Base-by-base conservation (phyloP, 192 early-diverging fungal species). In the Allomyces macrogynus region DNA sequence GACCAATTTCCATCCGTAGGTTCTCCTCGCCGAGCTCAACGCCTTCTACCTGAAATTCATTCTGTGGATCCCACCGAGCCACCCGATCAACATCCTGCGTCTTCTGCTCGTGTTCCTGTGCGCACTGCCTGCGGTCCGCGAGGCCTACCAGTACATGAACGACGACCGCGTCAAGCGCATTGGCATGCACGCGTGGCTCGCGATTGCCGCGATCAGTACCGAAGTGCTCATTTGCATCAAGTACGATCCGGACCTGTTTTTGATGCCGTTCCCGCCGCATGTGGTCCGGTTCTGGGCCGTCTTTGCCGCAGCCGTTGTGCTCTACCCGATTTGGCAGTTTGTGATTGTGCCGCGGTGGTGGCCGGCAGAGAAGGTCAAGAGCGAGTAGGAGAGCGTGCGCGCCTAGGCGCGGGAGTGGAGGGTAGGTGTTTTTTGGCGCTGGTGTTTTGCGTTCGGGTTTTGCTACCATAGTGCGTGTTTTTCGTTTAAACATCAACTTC, bases 1-100 rank as follows among this genome's bases (percentile, higher is more conserved):
- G 64, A 24, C 54, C 62, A 61, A 24, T 18, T 62, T 10, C 65
- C 66, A 4, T 68, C 4, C 63, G 1, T 68, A 87, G 87, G 84
- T 84, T 62, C 70, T 89, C 61, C 79, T 81, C 68, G 84, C 80
- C 65, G 94, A 97, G 69, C 73, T 97, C 42, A 95, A 97, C 67
- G 88, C 86, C 43, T 97, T 97, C 69, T 97, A 95, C 64, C 76
- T 97, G 43, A 97, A 97, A 76, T 87, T 84, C 63, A 81, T 97
- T 23, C 74, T 95, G 40, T 97, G 92, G 92, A 70, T 95, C 25
- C 90, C 94, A 23, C 86, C 90, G 18, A 84, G 88, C 66, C 88
- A 94, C 75, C 77, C 77, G 57, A 69, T 95, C 64, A 91, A 93
- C 63, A 79, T 86, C 10, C 77, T 76, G 40, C 83, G 94, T 12